These are phyloP conservation scores for Pisolithus thermaeus DNA, from an alignment of 1,284 basidiomycete genomes.

Conservation along the genomic window DNA sequence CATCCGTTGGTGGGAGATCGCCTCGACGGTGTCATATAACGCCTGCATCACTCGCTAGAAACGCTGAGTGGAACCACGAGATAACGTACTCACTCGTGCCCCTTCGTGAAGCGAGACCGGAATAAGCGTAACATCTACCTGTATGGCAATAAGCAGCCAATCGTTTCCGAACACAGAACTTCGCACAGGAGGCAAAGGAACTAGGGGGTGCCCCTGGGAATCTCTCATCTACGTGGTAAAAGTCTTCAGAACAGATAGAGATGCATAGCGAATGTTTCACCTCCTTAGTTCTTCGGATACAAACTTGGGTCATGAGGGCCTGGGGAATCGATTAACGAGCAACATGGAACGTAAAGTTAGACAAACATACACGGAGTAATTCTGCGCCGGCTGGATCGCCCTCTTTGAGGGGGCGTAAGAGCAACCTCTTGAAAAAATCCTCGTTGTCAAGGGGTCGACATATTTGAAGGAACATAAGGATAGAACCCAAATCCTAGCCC, in stretches of 20 bases:
- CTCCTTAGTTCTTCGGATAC: constrained; percentile 85
- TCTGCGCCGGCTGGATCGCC: constrained; percentile 62
- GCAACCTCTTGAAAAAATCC: constrained; percentile 72
- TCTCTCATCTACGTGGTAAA: constrained; percentile 66
- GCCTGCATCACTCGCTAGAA: constrained; percentile 32
- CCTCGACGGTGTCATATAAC: constrained; percentile 73
- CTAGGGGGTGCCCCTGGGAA: constrained; percentile 60
- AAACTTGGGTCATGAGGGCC: constrained; percentile 80
- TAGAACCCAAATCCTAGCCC: constrained; percentile 73
- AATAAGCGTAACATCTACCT: constrained; percentile 70
- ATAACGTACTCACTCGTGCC: constrained; percentile 48
- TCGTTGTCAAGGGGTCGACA: constrained; percentile 78
- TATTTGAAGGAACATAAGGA: constrained; percentile 75
- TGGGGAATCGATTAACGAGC: constrained; percentile 24
- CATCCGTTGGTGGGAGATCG: constrained; percentile 57
- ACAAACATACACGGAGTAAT: constrained; percentile 55
- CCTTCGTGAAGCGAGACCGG: constrained; percentile 65
- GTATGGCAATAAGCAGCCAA: constrained; percentile 1
- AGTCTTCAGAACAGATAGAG: constrained; percentile 4
- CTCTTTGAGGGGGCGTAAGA: constrained; percentile 67
- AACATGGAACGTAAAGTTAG: not conserved
- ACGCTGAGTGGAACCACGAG: not conserved
- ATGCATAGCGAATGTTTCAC: constrained; percentile 30
- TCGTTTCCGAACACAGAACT: not conserved
- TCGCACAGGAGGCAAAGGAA: constrained; percentile 70